Conservation (phyloP, 805 yeast species). For the Wickerhamiella vanderwaltii region DNA sequence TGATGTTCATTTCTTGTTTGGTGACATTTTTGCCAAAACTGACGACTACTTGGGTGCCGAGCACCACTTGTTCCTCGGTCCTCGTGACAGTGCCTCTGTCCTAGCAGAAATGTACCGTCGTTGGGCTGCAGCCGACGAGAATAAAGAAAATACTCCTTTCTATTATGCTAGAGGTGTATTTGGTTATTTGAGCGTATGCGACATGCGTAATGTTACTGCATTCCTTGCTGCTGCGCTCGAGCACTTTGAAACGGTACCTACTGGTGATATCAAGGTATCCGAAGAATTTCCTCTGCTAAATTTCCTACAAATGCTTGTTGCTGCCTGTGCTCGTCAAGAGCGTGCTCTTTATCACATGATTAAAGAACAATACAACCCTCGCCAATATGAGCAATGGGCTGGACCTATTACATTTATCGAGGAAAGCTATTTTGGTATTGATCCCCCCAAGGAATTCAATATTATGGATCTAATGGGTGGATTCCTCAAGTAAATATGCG, state of each 20-base stretch:
- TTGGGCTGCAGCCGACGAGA: conserved; percentile 32
- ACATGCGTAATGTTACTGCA: conserved; percentile 45
- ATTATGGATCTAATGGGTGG: conserved; percentile 67
- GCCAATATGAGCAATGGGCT: conserved; percentile 26
- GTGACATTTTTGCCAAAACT: conserved; percentile 42
- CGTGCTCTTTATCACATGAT: conserved; percentile 44
- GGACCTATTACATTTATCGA: conserved; percentile 48
- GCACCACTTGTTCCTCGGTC: conserved; percentile 57
- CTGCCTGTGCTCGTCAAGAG: conserved; percentile 44
- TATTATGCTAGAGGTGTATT: conserved; percentile 50
- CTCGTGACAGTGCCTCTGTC: conserved; percentile 35
- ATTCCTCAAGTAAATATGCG: conserved; percentile 29
- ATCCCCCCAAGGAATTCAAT: conserved; percentile 41
- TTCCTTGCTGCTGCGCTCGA: conserved; percentile 30
- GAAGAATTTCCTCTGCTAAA: conserved; percentile 41
- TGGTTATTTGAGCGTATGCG: conserved; percentile 59
- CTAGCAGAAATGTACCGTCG: conserved; percentile 38
- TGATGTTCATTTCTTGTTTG: conserved; percentile 60
- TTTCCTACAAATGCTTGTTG: conserved; percentile 54
- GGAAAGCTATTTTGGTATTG: conserved; percentile 46
- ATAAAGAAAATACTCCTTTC: conserved; percentile 19
- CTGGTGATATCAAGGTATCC: conserved; percentile 29
- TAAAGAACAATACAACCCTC: conserved; percentile 36
- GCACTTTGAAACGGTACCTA: conserved; percentile 21
- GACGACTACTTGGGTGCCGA: conserved; percentile 56